These are phyloP conservation scores for Noccaea bulbosa DNA, from an alignment of 345 rosid species.

Conservation along the genomic window DNA sequence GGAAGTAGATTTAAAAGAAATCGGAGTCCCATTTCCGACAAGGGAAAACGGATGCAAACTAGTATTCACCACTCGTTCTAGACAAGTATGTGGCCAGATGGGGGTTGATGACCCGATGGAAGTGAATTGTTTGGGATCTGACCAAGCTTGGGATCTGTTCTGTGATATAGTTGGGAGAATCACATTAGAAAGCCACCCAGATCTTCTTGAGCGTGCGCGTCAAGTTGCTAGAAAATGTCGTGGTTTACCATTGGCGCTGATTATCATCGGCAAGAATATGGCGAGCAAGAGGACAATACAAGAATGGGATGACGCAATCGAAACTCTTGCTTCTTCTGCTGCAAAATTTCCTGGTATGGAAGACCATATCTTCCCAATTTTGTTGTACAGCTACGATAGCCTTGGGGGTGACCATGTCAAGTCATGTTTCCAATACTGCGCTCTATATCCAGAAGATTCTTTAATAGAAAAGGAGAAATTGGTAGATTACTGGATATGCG, in stretches of 20 bases:
- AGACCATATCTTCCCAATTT: not conserved
- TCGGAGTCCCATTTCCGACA: conserved; percentile 32
- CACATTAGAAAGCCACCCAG: conserved; percentile 1
- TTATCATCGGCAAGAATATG: conserved; percentile 4
- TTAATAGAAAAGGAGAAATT: not conserved
- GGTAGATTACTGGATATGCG: conserved; percentile 11
- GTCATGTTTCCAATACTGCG: conserved; percentile 15
- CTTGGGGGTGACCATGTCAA: not conserved
- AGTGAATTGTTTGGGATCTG: conserved; percentile 9
- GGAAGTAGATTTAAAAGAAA: conserved; percentile 11
- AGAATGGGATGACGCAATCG: conserved; percentile 15
- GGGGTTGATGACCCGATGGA: conserved; percentile 23
- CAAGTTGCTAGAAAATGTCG: conserved; percentile 6
- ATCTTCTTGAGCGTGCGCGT: conserved; percentile 1
- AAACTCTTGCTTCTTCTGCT: not conserved
- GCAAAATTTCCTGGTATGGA: conserved; percentile 11
- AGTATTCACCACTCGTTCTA: conserved; percentile 37
- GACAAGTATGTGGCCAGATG: conserved; percentile 25
- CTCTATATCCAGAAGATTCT: conserved; percentile 11
- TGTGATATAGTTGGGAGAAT: not conserved
- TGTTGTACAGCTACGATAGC: conserved; percentile 25
- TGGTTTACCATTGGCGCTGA: conserved; percentile 16
- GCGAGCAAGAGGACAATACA: not conserved
- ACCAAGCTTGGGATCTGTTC: conserved; percentile 20
- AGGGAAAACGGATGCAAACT: conserved; percentile 25